Percentiles rank a stretch among this genome's conserved stretches.
Evolutionary conservation across 2,329 filamentous ascomycete genomes (phyloP).

Genomic region (Ramularia collo-cygni): DNA sequence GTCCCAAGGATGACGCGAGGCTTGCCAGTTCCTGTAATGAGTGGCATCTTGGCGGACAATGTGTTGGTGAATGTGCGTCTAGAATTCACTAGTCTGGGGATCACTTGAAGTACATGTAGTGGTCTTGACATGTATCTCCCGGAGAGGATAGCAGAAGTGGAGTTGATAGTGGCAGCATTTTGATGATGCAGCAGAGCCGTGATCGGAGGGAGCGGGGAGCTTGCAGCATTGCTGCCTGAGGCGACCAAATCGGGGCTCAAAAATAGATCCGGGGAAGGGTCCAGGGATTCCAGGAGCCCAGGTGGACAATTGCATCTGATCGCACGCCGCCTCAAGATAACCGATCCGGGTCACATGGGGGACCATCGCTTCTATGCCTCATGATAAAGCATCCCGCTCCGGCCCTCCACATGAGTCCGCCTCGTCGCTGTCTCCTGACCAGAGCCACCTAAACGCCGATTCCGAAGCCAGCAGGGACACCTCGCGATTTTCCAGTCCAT

Average conservation of each 20-base stretch:
- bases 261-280: too few species aligned
- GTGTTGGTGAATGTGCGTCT: conserved; percentile 10
- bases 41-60: conserved; percentile 32
- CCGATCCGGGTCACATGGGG: too few species aligned
- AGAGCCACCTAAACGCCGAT: too few species aligned
- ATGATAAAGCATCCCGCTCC: too few species aligned
- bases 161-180: neutral
- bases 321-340: too few species aligned
- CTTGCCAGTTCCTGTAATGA: conserved; percentile 41
- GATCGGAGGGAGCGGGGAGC: neutral
- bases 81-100: neutral
- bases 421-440: conserved; percentile 17
- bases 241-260: too few species aligned
- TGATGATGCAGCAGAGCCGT: neutral
- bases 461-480: conserved; percentile 8
- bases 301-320: too few species aligned
- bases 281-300: too few species aligned
- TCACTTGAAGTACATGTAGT: conserved; percentile 6
- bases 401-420: conserved; percentile 6
- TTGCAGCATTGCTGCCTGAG: too few species aligned
- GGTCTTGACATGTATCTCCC: neutral
- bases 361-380: too few species aligned
- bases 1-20: conserved; percentile 64
- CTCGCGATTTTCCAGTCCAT: conserved; percentile 22
- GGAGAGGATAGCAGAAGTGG: conserved; percentile 1